Evolutionary conservation across 371 early-diverging fungal genomes (phyloP), one percentile per base, ranked within the genome.

Genomic region (Mortierella sp.): DNA sequence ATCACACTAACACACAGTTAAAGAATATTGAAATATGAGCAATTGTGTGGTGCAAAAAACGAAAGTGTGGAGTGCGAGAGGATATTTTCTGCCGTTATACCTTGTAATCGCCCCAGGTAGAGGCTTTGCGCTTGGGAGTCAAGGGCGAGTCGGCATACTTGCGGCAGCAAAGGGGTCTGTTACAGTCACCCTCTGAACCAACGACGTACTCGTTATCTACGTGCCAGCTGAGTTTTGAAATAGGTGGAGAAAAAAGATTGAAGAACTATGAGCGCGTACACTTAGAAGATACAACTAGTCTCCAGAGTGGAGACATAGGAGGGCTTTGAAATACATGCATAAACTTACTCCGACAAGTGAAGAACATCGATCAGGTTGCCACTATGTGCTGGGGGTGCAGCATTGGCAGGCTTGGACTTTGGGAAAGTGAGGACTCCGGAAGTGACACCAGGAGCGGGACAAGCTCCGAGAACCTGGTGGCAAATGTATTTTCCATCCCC

Each of bases 131-230:
- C 62, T 60, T 76, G 49, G 75, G 75, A 0, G 58, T 63, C 31
- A 56, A 41, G 8, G 68, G 68, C 1, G 75, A 75, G 27, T 75
- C 75, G 21, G 46, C 43, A 27, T 66, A 72, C 46, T 62, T 63
- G 58, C 87, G 79, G 62, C 89, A 88, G 54, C 89, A 89, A 51
- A 89, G 63, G 2, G 87, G 87, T n/a, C 82, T 79, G 65, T 79
- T 76, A 54, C 88, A 89, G 4, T 69, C 57, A 3, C 73, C 85
- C 49, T 89, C 87, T 4, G 87, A 34, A 27, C 86, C 86, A 44
- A 73, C 79, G 28, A 80, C 73, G 44, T 88, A 89, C 30, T 82
- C 56, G 12, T 83, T 80, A 55, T 89, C 88, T 43, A 88, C 78
- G 57, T 89, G 89, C 87, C 87, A 87, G 56, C 66, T 66, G 34